phyloP scores from a whole-genome alignment of 495 filamentous ascomycete genomes.

The Bombardia bombarda region DNA sequence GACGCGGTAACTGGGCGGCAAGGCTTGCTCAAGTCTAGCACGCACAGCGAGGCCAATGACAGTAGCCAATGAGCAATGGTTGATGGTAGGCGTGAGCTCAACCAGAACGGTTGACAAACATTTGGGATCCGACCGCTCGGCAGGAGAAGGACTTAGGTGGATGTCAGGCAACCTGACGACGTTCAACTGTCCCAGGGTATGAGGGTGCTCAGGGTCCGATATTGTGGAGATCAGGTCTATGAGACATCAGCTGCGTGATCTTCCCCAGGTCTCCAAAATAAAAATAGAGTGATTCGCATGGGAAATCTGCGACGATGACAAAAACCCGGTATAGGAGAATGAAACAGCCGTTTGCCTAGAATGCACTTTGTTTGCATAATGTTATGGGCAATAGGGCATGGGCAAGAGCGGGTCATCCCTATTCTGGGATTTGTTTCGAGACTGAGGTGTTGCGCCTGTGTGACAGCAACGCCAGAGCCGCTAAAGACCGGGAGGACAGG shows the following conservation, averaged over 20 bases:
- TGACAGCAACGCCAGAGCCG: neutral
- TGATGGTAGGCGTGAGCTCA: slow-evolving; percentile 91
- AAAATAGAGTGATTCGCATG: slow-evolving; percentile 6
- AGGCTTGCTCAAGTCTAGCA: slow-evolving; percentile 78
- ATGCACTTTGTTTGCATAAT: too few relatives aligned
- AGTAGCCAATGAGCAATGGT: slow-evolving; percentile 91
- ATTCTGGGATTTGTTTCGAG: neutral
- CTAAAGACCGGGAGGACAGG: neutral
- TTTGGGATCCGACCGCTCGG: slow-evolving; percentile 34
- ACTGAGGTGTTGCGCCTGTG: neutral
- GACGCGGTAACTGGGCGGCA: slow-evolving; percentile 87
- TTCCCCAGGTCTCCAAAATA: neutral
- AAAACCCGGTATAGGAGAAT: neutral
- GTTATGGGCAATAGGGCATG: too few relatives aligned
- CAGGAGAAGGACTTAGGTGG: slow-evolving; percentile 55
- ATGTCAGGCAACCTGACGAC: slow-evolving; percentile 95
- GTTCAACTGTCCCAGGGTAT: slow-evolving; percentile 83
- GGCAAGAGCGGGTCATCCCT: too few relatives aligned
- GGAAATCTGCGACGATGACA: neutral
- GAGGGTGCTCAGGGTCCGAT: slow-evolving; percentile 91
- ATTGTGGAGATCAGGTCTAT: slow-evolving; percentile 88
- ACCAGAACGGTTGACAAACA: slow-evolving; percentile 49
- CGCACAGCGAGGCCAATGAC: slow-evolving; percentile 93
- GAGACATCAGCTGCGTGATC: slow-evolving; percentile 33
- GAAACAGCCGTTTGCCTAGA: slow-evolving; percentile 3